Evolutionary conservation across 805 yeast species (phyloP), one percentile per base, ranked within the genome.

Genomic region (Yarrowia sp.): DNA sequence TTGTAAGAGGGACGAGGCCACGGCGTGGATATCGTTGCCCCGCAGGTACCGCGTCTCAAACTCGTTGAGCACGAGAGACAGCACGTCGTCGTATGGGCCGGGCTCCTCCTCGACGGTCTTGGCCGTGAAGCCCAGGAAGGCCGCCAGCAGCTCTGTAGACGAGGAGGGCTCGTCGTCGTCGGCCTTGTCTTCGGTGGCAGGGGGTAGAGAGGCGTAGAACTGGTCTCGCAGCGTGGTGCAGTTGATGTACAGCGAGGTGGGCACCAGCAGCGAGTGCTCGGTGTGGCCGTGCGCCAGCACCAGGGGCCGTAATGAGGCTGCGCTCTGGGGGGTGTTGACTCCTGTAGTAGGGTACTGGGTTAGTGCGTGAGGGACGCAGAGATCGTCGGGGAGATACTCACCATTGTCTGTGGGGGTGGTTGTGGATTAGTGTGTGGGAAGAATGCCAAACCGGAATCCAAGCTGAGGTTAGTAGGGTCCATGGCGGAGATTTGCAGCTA

Each of bases 151-250:
- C 75, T 93, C 97, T 36, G 90, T 86, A 49, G 92, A 85, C 46
- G 93, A 85, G 32, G 90, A 76, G 35, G 97, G 97, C 77, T 92
- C 97, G 66, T 87, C 87, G 68, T 89, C 96, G 63, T 83, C 87
- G 53, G 92, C 93, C 68, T 82, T 85, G 14, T 87, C 94, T 71
- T 90, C 97, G 44, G 97, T 87, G 51, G 81, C 83, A 8, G 96
- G 93, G 67, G 94, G 82, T 61, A 75, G 73, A 19, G 85, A 77
- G 72, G 88, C 88, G 70, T 77, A 78, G 74, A 93, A 94, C 75
- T 87, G 96, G 67, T 90, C 92, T 70, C 89, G 88, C 68, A 94
- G 81, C 76, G 92, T 97, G 64, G 93, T 86, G 72, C 89, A 89
- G 69, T 85, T 83, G 69, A 90, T 83, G 71, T 88, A 87, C 61